Conservation (phyloP, 2,329 filamentous ascomycete genomes). For the Metarhizium humberi region DNA sequence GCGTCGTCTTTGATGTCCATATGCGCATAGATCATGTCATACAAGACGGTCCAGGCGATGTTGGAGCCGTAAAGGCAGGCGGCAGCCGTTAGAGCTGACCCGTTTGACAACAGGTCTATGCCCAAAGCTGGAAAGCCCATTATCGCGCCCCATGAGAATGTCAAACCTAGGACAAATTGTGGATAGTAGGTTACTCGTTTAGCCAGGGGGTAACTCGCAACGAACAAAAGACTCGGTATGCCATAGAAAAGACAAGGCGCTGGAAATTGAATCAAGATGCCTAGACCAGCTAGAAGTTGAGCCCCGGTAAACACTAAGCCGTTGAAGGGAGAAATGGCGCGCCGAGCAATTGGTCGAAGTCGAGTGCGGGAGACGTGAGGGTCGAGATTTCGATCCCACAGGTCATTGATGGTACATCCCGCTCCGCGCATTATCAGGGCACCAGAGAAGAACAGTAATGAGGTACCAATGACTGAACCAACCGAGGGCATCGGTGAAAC, state of each 20-base stretch:
- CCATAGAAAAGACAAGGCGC: slow-evolving; percentile 66
- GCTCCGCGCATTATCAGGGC: slow-evolving; percentile 80
- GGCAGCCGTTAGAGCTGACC: slow-evolving; percentile 54
- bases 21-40: slow-evolving; percentile 90
- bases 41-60: slow-evolving; percentile 77
- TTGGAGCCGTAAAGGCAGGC: slow-evolving; percentile 67
- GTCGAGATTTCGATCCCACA: slow-evolving; percentile 84
- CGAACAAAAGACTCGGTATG: slow-evolving; percentile 63
- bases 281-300: slow-evolving; percentile 66
- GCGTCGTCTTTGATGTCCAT: slow-evolving; percentile 83
- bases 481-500: slow-evolving; percentile 51
- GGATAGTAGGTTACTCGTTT: slow-evolving; percentile 85
- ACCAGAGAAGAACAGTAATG: slow-evolving; percentile 62
- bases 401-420: slow-evolving; percentile 82
- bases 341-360: slow-evolving; percentile 69
- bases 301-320: slow-evolving; percentile 65
- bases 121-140: slow-evolving; percentile 82
- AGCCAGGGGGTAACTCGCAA: slow-evolving; percentile 69
- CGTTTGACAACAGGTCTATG: slow-evolving; percentile 59
- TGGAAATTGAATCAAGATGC: slow-evolving; percentile 68
- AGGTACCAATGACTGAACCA: slow-evolving; percentile 52
- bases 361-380: slow-evolving; percentile 68
- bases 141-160: slow-evolving; percentile 82
- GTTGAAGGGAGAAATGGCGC: slow-evolving; percentile 63
- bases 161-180: slow-evolving; percentile 72